Conservation (phyloP, 2,329 filamentous ascomycete genomes). For the Boeremia lycopersici region DNA sequence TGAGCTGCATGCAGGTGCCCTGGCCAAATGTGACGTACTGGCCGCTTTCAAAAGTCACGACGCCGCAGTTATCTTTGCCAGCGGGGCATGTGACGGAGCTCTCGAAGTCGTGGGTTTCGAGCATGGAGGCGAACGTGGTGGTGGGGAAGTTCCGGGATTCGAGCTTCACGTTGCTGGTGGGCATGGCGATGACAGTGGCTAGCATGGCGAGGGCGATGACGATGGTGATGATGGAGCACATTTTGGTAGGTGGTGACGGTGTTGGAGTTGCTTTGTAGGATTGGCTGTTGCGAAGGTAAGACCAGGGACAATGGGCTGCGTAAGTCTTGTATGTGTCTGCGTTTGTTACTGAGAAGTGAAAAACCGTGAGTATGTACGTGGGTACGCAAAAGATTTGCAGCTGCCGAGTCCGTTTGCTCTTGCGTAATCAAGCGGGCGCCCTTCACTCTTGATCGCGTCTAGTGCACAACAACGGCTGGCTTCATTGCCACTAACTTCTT, state of each 20-base stretch:
- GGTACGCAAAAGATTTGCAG: neutral
- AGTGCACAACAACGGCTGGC: too few relatives aligned
- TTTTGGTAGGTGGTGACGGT: neutral
- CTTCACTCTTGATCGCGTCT: too few relatives aligned
- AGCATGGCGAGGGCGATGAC: neutral
- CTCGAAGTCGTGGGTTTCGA: neutral
- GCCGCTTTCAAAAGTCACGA: slow-evolving; percentile 2
- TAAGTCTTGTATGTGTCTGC: neutral
- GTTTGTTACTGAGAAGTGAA: neutral
- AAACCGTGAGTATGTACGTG: neutral
- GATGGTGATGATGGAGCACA: slow-evolving; percentile 1
- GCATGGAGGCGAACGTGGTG: neutral
- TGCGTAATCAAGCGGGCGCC: neutral
- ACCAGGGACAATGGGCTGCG: neutral
- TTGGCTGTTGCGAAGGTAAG: neutral
- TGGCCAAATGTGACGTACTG: slow-evolving; percentile 5
- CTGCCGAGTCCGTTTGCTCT: slow-evolving; percentile 1
- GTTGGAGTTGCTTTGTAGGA: neutral
- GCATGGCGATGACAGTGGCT: neutral
- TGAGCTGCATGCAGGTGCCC: slow-evolving; percentile 12
- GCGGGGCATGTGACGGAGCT: neutral
- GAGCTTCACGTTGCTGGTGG: neutral
- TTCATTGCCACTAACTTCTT: neutral
- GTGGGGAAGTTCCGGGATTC: neutral
- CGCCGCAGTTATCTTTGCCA: slow-evolving; percentile 2